These are phyloP conservation scores for Luvunga scandens DNA, from an alignment of 345 rosid genomes.

Conservation along the genomic window DNA sequence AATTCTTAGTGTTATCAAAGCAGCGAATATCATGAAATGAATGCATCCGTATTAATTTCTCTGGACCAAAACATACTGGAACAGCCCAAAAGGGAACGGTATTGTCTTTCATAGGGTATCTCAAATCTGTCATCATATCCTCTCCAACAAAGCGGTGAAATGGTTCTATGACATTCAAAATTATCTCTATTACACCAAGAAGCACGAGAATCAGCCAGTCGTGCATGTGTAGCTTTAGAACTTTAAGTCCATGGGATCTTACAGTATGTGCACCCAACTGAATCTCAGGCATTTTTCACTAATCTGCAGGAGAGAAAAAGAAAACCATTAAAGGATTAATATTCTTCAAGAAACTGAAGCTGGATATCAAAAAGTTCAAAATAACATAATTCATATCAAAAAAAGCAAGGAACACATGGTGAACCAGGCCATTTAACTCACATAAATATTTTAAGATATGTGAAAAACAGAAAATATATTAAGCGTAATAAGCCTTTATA, in stretches of 20 bases:
- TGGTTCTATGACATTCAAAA: conserved; percentile 72
- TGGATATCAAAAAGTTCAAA: background rate
- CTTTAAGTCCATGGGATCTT: conserved; percentile 69
- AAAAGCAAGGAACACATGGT: background rate
- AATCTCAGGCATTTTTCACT: conserved; percentile 66
- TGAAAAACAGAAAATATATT: background rate
- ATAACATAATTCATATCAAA: background rate
- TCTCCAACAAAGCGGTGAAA: conserved; percentile 90
- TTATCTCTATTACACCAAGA: conserved; percentile 50
- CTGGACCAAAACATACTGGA: conserved; percentile 50
- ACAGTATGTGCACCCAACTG: conserved; percentile 69
- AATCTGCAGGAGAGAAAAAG: background rate
- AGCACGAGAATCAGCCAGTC: conserved; percentile 88
- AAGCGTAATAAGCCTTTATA: background rate
- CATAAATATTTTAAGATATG: background rate
- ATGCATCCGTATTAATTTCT: background rate
- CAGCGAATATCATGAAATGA: conserved; percentile 16
- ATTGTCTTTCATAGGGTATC: conserved; percentile 69
- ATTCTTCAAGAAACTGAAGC: background rate
- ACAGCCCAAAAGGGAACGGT: conserved; percentile 90
- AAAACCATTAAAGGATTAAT: background rate
- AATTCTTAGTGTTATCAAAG: background rate
- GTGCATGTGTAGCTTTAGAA: conserved; percentile 74
- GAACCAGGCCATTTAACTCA: background rate
- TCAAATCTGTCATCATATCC: conserved; percentile 75